These are phyloP conservation scores for Exsudoporus floridanus DNA, from an alignment of 1,284 basidiomycete species.

Conservation along the genomic window DNA sequence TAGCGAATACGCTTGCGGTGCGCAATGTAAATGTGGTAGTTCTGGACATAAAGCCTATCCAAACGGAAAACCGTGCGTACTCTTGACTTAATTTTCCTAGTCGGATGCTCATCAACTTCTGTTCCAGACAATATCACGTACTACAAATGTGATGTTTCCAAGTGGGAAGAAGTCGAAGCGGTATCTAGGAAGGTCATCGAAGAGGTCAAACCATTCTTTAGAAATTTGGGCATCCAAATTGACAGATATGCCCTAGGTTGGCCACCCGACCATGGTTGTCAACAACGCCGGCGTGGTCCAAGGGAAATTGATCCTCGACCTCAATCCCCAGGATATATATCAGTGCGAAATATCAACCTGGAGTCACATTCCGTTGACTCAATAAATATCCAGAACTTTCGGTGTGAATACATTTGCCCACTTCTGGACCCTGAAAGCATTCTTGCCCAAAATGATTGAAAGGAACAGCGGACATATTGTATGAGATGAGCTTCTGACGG, in stretches of 20 bases:
- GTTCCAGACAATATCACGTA: constrained; percentile 71
- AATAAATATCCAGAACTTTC: constrained; percentile 65
- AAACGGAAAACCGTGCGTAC: constrained; percentile 76
- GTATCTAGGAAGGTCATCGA: constrained; percentile 69
- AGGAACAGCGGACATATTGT: constrained; percentile 83
- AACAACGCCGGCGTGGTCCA: constrained; percentile 97
- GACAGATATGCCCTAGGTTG: constrained; percentile 53
- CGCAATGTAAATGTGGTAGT: constrained; percentile 83
- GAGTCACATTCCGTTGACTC: background rate
- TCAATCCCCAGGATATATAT: constrained; percentile 73
- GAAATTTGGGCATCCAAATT: background rate
- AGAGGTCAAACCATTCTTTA: constrained; percentile 51
- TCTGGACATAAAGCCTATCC: constrained; percentile 76
- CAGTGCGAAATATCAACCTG: constrained; percentile 53
- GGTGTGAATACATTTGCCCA: constrained; percentile 86
- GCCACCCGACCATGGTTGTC: constrained; percentile 85
- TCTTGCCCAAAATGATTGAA: constrained; percentile 88
- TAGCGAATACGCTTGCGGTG: constrained; percentile 81
- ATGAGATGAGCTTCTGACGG: constrained; percentile 27
- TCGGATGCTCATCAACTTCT: constrained; percentile 1
- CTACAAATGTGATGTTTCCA: constrained; percentile 88
- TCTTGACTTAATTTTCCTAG: background rate
- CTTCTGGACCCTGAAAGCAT: constrained; percentile 89
- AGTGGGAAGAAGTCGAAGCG: constrained; percentile 76
- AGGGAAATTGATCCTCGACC: constrained; percentile 82